phyloP scores from a whole-genome alignment of 768 basidiomycete species.

The Termitomyces sp. region DNA sequence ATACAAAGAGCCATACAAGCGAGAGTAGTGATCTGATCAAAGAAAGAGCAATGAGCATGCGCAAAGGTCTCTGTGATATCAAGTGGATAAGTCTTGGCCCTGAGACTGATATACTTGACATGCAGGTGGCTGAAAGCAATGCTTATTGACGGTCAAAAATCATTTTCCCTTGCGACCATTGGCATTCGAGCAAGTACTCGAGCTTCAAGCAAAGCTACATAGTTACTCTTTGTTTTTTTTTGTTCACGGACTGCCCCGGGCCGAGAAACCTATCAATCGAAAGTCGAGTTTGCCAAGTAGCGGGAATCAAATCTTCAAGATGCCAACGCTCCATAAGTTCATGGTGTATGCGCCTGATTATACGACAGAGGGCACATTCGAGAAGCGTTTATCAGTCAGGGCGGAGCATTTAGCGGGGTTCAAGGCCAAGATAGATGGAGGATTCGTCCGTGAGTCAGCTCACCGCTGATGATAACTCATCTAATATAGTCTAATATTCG shows the following conservation, averaged over 20 bases:
- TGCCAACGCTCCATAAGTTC: constrained; percentile 27
- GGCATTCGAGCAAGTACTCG: neutral
- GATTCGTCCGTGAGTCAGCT: constrained; percentile 43
- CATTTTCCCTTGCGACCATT: neutral
- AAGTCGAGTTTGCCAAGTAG: neutral
- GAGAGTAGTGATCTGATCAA: neutral
- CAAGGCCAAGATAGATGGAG: constrained; percentile 33
- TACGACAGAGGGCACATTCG: constrained; percentile 51
- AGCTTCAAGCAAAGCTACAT: too few species aligned
- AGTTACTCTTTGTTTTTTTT: neutral
- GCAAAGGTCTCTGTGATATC: neutral
- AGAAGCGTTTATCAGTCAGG: constrained; percentile 53
- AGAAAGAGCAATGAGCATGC: neutral
- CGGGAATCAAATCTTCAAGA: neutral
- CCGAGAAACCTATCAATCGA: neutral
- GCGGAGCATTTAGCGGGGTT: constrained; percentile 44
- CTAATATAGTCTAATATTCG: neutral
- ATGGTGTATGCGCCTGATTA: constrained; percentile 67
- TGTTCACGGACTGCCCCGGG: neutral
- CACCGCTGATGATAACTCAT: neutral
- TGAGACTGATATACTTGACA: too few species aligned
- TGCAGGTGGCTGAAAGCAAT: neutral
- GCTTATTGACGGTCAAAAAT: neutral
- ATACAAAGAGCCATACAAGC: neutral
- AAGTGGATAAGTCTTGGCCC: neutral